Base-by-base conservation (phyloP, 139 green algal genomes). In the Coccomyxa sp. region DNA sequence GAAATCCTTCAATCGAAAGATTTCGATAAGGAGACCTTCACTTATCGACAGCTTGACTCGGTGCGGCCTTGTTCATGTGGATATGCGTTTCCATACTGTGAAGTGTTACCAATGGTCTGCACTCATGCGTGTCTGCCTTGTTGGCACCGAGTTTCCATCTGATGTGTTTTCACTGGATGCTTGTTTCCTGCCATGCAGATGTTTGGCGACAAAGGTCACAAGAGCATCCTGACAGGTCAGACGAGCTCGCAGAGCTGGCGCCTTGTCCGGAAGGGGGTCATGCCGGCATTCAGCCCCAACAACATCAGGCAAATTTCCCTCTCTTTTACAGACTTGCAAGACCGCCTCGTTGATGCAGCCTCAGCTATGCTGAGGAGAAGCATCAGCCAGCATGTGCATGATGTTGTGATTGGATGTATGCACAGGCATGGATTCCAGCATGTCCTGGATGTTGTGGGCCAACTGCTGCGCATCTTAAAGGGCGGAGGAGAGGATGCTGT, bases 381-480 rank as follows among this genome's bases (percentile, higher is more conserved):
- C 21, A 28, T 21, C 63, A 71, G 21, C 18, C 18, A 11, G 63
- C 18, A 25, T 25, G 4, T 9, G 18, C 63, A 28, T 28, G 63
- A 71, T 28, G 63, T 9, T 71, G 4, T 14, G 76, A 17, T 80
- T 17, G 32, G 30, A 28, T 60, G n/a, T 27, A 63, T 51, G 17
- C 28, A 80, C 77, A 81, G 77, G 77, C 58, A 81, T 25, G 77
- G 38, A 9, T 81, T 81, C 45, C 12, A 66, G 77, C 77, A 81
- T 25, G 58, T 58, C 32, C 38, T 81, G 77, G 58, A 67, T 13
- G 25, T 81, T 27, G 17, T 67, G 15, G 38, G 63, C 38, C 77
- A 66, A 14, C 38, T 81, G 77, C 16, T 71, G 18, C 18, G 63
- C 63, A 66, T 82, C 25, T 57, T 82, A 0, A 30, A 45, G 78